A percentile compares a stretch with the other conserved stretches of the same genome.
phyloP scores from a whole-genome alignment of 169 alveolate genomes.

The Cryptosporidium meleagridis region DNA sequence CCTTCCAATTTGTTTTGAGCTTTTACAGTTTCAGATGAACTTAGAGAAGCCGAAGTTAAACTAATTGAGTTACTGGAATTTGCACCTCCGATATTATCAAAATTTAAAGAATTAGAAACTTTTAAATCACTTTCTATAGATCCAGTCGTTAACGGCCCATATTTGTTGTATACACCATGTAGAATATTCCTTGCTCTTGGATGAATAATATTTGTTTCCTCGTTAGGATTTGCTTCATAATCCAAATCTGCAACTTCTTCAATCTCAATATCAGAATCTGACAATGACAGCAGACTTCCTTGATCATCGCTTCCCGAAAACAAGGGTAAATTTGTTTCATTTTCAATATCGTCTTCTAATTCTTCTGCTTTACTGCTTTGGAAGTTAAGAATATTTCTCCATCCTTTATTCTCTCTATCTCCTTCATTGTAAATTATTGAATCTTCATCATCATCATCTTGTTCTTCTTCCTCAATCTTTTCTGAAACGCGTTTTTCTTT shows the following conservation, averaged over 20 bases:
- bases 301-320: constrained; percentile 24
- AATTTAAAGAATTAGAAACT: background rate
- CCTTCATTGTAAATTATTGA: background rate
- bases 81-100: constrained; percentile 2
- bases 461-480: background rate
- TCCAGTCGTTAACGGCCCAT: constrained; percentile 53
- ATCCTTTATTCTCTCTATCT: constrained; percentile 1
- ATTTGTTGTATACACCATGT: constrained; percentile 59
- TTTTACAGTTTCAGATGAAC: constrained; percentile 15
- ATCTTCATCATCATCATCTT: no score
- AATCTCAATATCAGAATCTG: constrained; percentile 68
- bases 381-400: background rate
- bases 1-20: constrained; percentile 56
- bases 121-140: constrained; percentile 25
- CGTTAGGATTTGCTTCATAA: constrained; percentile 52
- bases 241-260: constrained; percentile 35
- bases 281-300: background rate
- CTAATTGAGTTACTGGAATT: constrained; percentile 8
- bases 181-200: constrained; percentile 66
- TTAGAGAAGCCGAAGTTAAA: constrained; percentile 10
- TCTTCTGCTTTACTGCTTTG: background rate
- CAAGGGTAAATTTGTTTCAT: background rate
- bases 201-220: constrained; percentile 51
- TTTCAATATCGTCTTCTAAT: background rate
- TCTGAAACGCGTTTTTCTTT: constrained; percentile 17